Base-by-base conservation (phyloP, 306 rosid genomes). In the Pyrus betulifolia region DNA sequence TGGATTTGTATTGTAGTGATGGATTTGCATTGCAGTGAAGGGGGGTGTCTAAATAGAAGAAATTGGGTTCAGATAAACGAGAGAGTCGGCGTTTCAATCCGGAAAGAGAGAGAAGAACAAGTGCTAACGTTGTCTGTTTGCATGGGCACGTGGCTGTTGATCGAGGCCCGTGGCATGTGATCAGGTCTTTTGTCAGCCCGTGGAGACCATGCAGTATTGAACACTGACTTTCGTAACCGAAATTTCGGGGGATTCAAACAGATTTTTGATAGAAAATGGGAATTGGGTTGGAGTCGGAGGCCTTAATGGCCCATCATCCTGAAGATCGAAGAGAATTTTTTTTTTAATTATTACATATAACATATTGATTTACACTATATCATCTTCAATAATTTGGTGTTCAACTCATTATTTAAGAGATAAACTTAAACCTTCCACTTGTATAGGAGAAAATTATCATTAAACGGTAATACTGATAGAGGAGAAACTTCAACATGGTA, bases 121-220 rank as follows among this genome's bases (percentile, higher is more conserved):
- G 15, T 2, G 45, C 45, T 5, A 51, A 51, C 55, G 55, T 35
- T 66, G 70, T 19, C 51, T 4, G 25, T 75, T 44, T 85, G 75
- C 38, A 60, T 4, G 45, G 89, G 86, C 96, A 90, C 92, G 88
- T 89, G 85, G 70, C 67, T 33, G 18, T 8, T 31, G 17, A 58
- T 23, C 35, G 28, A 54, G 60, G 76, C 88, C 82, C 77, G 85
- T 88, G 93, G 90, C 87, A 27, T 66, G 51, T 77, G 82, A 45
- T 58, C 54, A 61, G 74, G 78, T 74, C 23, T 65, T 51, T n/a
- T 69, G 70, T 68, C 55, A 62, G 21, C 45, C 8, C 42, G 40
- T 58, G 52, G 69, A 42, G 25, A 40, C 58, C 69, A 73, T 60
- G 77, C 69, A 60, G 19, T 38, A 11, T 51, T 18, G 55, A 51